Conservation (phyloP, 2,329 filamentous ascomycete species). For the Trematosphaeria pertusa region DNA sequence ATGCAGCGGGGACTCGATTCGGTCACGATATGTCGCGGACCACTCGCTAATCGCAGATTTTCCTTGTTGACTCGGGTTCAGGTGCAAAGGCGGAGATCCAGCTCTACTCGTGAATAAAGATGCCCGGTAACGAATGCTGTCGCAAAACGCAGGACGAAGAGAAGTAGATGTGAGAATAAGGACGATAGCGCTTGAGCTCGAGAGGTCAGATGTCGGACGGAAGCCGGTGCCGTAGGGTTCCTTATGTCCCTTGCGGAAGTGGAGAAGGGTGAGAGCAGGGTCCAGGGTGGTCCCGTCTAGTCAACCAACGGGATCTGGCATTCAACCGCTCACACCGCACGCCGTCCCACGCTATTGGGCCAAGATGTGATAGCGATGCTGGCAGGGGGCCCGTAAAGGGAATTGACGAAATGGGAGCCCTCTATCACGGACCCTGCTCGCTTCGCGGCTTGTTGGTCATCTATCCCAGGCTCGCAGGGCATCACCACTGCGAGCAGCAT, state of each 20-base stretch:
- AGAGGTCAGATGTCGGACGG: conserved; percentile 34
- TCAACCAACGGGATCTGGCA: conserved; percentile 45
- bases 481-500: conserved; percentile 20
- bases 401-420: conserved; percentile 30
- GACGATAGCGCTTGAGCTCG: conserved; percentile 13
- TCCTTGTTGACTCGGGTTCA: conserved; percentile 24
- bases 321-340: conserved; percentile 43
- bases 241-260: conserved; percentile 42
- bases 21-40: conserved; percentile 27
- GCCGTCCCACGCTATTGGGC: conserved; percentile 44
- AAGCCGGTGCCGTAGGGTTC: conserved; percentile 35
- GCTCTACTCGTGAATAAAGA: conserved; percentile 23
- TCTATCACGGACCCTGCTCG: conserved; percentile 35
- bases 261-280: conserved; percentile 42
- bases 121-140: conserved; percentile 18
- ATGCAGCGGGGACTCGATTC: conserved; percentile 34
- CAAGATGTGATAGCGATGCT: conserved; percentile 46
- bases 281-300: conserved; percentile 31
- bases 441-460: conserved; percentile 21
- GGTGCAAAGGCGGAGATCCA: conserved; percentile 26
- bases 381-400: conserved; percentile 30
- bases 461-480: conserved; percentile 7
- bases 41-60: conserved; percentile 28
- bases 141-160: conserved; percentile 12
- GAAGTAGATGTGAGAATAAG: conserved; percentile 16